These are phyloP conservation scores for Neostapfia colusana DNA, from an alignment of 176 grass and related monocot species.

Conservation along the genomic window DNA sequence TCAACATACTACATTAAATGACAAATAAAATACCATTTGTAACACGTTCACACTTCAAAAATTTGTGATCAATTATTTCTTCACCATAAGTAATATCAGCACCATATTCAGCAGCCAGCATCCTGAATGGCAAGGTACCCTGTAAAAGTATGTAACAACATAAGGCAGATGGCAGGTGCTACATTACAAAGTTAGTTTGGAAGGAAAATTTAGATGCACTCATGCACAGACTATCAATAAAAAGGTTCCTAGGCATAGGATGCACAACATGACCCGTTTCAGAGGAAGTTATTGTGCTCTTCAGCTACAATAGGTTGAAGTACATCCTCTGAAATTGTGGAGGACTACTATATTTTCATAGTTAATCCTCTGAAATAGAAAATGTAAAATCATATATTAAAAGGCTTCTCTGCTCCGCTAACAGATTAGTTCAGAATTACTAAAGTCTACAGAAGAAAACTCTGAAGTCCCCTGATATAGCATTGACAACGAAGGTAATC, in stretches of 20 bases:
- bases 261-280: background rate
- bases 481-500: background rate
- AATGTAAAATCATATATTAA: background rate
- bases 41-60: conserved; percentile 74
- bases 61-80: conserved; percentile 95
- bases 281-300: background rate
- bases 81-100: conserved; percentile 97
- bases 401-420: background rate
- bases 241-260: background rate
- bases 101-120: conserved; percentile 82
- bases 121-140: conserved; percentile 83
- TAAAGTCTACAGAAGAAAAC: background rate
- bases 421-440: background rate
- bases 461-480: background rate
- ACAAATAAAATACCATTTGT: conserved; percentile 66
- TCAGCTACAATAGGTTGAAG: background rate
- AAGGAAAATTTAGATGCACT: background rate
- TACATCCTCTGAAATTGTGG: background rate
- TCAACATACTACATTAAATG: conserved; percentile 19
- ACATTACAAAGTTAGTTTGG: background rate
- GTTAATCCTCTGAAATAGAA: background rate
- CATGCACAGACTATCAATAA: background rate
- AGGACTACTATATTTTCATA: background rate
- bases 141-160: conserved; percentile 43
- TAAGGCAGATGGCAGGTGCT: conserved; percentile 25